Percentiles rank a stretch among this genome's conserved stretches.
Evolutionary conservation across 495 filamentous ascomycete species (phyloP).

Genomic region (Ascodesmis nigricans): DNA sequence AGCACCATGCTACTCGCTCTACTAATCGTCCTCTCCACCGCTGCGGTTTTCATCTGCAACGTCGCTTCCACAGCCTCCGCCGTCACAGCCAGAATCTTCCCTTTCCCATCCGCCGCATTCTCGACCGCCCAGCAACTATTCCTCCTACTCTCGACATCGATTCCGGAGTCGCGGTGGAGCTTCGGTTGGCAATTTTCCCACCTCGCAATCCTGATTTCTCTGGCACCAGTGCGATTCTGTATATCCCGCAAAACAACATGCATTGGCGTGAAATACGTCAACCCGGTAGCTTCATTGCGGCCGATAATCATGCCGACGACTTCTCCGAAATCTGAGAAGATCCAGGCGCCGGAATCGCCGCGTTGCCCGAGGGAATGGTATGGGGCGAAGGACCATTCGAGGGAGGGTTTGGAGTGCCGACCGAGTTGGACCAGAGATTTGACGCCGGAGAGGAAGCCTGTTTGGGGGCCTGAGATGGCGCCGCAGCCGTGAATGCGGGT

Average conservation of each 20-base stretch:
- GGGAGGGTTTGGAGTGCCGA: not conserved
- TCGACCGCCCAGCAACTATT: not conserved
- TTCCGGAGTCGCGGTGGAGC: too few species aligned
- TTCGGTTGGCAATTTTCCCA: not conserved
- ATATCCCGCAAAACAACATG: conserved; percentile 1
- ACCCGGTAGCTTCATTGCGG: not conserved
- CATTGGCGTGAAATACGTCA: conserved; percentile 4
- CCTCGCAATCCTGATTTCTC: not conserved
- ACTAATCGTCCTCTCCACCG: not conserved
- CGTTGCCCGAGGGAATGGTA: not conserved
- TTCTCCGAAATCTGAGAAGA: conserved; percentile 2
- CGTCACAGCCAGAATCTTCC: not conserved
- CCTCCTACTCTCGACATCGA: not conserved
- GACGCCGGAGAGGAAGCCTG: not conserved
- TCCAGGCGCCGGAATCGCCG: conserved; percentile 3
- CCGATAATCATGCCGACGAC: conserved; percentile 5
- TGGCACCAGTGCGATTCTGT: not conserved
- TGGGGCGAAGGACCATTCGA: conserved; percentile 4
- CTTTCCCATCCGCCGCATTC: not conserved
- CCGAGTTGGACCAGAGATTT: not conserved
- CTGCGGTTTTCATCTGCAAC: not conserved
- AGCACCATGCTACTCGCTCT: too few species aligned
- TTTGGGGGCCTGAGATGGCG: conserved; percentile 1
- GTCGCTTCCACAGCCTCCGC: not conserved
- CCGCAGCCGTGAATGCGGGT: conserved; percentile 1